A percentile compares a stretch with the other conserved stretches of the same genome.
Conservation (phyloP, 116 monocot genomes). For the Phalaenopsis hybrid region DNA sequence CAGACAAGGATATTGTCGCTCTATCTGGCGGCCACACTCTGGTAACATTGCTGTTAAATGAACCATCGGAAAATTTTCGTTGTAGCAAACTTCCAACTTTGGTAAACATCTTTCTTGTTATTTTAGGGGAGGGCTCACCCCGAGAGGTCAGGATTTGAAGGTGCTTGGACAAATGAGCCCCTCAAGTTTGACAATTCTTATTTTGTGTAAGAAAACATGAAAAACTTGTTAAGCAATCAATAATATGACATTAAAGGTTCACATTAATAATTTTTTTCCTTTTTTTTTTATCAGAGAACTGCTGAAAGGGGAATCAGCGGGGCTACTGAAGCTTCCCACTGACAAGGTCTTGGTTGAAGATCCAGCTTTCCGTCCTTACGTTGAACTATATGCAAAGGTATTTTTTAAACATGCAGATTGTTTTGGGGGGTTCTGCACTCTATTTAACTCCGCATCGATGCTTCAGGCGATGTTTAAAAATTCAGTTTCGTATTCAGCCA, state of each 20-base stretch:
- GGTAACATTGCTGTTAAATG: conserved; percentile 25
- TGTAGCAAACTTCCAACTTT: not conserved
- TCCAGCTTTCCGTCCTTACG: conserved; percentile 59
- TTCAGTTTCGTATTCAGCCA: not conserved
- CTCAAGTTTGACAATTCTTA: conserved; percentile 91
- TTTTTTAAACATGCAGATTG: not conserved
- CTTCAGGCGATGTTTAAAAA: not conserved
- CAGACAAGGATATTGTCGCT: conserved; percentile 89
- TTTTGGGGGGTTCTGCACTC: not conserved
- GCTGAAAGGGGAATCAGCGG: conserved; percentile 56
- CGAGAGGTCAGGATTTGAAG: conserved; percentile 94
- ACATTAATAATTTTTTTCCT: not conserved
- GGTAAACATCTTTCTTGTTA: conserved; percentile 3
- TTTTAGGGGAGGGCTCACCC: conserved; percentile 75
- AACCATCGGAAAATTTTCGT: not conserved
- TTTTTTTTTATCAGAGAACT: conserved; percentile 57
- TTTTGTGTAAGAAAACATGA: conserved; percentile 52
- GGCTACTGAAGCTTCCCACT: conserved; percentile 91
- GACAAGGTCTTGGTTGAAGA: conserved; percentile 77
- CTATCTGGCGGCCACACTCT: conserved; percentile 87
- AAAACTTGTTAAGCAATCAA: not conserved
- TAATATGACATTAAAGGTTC: too few species aligned
- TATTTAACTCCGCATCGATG: not conserved
- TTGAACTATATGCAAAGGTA: conserved; percentile 96
- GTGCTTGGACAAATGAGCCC: conserved; percentile 83